Base-by-base conservation (phyloP, 2,329 filamentous ascomycete species). In the Hymenoscyphus repandus region DNA sequence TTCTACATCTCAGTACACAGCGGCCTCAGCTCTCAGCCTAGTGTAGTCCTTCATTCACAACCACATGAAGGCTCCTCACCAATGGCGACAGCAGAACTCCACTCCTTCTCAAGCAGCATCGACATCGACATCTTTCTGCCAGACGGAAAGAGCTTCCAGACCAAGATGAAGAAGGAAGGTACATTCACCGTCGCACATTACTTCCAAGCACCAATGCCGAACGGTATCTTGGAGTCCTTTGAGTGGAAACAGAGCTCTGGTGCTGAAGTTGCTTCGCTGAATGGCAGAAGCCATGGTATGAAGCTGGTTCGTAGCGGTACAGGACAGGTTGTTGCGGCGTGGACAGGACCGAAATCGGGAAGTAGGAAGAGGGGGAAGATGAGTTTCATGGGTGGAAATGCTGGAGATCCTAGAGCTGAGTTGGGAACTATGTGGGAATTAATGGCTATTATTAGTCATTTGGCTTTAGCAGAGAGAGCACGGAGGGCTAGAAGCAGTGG, bases 311-410 rank as follows among this genome's bases (percentile, higher is more conserved):
- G 56, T 18, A 36, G 48, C 9, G 43, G 18, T 5, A 56, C 46
- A 3, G 55, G 53, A 1, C 44, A 58, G 32, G 50, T 56, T 2
- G 52, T 60, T 10, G 59, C 58, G 4, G 55, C 46, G 10, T 62
- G 57, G 56, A 50, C 55, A 32, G 31, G 33, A 36, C 49, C 56
- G 31, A 52, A 36, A 22, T 15, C 45, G 17, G 51, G 56, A 20
- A 27, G 22, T n/a, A 53, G 46, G 15, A 60, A 59, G 40, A 55
- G 54, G 36, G 58, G 58, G 18, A 59, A 57, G 49, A 53, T 62
- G 53, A 50, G 33, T 1, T 60, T 59, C 31, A 3, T 62, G 7
- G n/a, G 12, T 11, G 43, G 32, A 37, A 22, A n/a, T 13, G 33
- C 20, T 15, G 45, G 36, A 15, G 50, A 56, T 47, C 34, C 38